Conservation (phyloP, 2,329 filamentous ascomycete genomes). For the Bertia moriformis region DNA sequence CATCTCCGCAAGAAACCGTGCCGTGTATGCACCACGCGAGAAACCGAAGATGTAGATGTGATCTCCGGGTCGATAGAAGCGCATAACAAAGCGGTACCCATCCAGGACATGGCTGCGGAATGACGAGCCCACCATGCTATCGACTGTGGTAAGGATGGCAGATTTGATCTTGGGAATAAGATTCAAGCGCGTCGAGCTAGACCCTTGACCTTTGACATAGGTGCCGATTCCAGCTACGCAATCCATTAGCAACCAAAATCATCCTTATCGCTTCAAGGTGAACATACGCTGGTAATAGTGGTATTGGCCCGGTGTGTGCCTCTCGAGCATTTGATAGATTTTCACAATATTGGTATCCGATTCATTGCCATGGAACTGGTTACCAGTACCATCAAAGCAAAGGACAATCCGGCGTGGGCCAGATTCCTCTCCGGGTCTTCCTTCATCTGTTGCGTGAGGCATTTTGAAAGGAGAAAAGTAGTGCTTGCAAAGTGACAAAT, state of each 20-base stretch:
- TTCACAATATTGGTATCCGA: constrained; percentile 19
- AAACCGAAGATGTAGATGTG: constrained; percentile 32
- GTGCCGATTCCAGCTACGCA: constrained; percentile 31
- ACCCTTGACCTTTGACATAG: constrained; percentile 22
- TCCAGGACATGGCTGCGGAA: constrained; percentile 48
- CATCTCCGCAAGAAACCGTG: constrained; percentile 44
- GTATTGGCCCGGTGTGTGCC: no score
- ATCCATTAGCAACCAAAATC: no score
- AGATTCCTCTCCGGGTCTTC: no score
- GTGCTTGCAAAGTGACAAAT: no score
- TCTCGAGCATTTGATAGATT: constrained; percentile 17
- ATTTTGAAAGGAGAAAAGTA: no score
- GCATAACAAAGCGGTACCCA: constrained; percentile 41
- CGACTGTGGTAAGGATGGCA: constrained; percentile 34
- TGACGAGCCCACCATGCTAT: constrained; percentile 41
- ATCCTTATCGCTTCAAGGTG: no score
- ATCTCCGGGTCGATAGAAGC: constrained; percentile 21
- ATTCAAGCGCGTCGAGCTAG: constrained; percentile 22
- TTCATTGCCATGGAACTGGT: constrained; percentile 11
- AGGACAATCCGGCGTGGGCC: constrained; percentile 7
- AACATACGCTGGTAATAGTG: no score
- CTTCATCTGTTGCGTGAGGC: no score
- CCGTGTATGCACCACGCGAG: constrained; percentile 32
- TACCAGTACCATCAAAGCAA: constrained; percentile 13
- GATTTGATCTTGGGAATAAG: constrained; percentile 31